Evolutionary conservation across 176 grass and related monocot species (phyloP), one percentile per base, ranked within the genome.

Genomic region (Oryza brachyantha): DNA sequence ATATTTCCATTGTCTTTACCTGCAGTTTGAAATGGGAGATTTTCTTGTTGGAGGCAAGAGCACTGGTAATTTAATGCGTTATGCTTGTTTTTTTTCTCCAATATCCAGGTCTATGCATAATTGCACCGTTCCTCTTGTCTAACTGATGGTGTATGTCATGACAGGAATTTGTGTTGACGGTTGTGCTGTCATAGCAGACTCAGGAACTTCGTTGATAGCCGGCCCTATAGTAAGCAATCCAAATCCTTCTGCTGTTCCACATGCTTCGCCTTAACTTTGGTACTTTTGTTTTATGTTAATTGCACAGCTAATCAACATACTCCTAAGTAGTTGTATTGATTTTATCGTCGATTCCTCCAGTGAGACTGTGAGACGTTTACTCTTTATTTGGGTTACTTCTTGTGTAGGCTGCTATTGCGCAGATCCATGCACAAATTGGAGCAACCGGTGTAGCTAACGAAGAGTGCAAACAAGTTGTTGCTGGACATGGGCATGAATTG

Each of bases 21-120:
- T 87, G 74, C 76, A 92, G 94, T 92, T 97, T 92, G 86, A 97
- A 73, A 97, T 97, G 91, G 91, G 87, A 55, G 87, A 93, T 66
- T 86, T 90, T 39, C 81, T 90, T 76, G 78, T 93, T 87, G 87
- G 64, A 29, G 87, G 74, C 21, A 73, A 66, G 65, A 87, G 87
- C 66, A 93, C 81, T 34, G 91, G 94, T 97, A 92, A 63, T n/a
- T 29, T 97, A 92, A 63, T 35, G 28, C 22, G 7, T 31, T 55
- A n/a, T 72, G 11, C 50, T 64, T 38, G 21, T 70, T 66, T 87
- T 2, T 21, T 38, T 13, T 36, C 70, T 66, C 13, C 13, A 78
- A 11, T 24, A 14, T 10, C 65, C 22, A 40, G 10, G 24, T 38
- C 22, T 77, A n/a, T 14, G 68, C 5, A 43, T 70, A 13, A 13